Evolutionary conservation across 2,329 filamentous ascomycete species (phyloP).

Genomic region (Fusarium decemcellulare): DNA sequence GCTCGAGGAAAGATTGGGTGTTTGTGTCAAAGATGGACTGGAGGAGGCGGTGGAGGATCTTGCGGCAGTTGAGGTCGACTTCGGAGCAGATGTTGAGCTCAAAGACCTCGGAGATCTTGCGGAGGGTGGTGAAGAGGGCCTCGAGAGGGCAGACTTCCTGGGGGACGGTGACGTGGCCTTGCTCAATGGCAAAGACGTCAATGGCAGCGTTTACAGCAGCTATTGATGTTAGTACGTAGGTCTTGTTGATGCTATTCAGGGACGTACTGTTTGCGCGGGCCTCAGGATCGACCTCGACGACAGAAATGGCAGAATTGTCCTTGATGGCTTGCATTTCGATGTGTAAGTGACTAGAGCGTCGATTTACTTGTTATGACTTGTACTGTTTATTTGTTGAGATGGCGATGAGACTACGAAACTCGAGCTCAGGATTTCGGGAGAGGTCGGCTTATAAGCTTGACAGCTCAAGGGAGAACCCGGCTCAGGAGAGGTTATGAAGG

Average conservation of each 20-base stretch:
- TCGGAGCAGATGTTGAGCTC: conserved; percentile 41
- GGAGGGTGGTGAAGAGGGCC: conserved; percentile 40
- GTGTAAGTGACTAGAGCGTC: conserved; percentile 17
- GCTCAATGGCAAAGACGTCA: conserved; percentile 40
- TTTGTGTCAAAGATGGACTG: conserved; percentile 48
- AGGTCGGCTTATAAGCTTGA: conserved; percentile 29
- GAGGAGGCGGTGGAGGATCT: conserved; percentile 45
- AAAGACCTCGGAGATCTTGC: conserved; percentile 41
- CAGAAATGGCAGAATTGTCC: conserved; percentile 36
- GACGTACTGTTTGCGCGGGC: conserved; percentile 32
- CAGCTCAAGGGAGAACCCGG: conserved; percentile 15
- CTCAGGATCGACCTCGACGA: conserved; percentile 34
- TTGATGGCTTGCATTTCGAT: conserved; percentile 41
- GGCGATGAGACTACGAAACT: conserved; percentile 1
- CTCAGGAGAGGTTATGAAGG: conserved; percentile 39
- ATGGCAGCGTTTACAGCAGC: conserved; percentile 43
- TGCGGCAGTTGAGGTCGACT: conserved; percentile 43
- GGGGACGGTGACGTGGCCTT: conserved; percentile 43
- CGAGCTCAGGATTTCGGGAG: conserved; percentile 8
- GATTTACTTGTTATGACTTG: conserved; percentile 5
- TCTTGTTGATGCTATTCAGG: not conserved
- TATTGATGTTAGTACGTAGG: conserved; percentile 31
- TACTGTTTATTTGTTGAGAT: conserved; percentile 10
- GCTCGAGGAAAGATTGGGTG: conserved; percentile 43
- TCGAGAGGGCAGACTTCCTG: conserved; percentile 44